Conservation (phyloP, 169 alveolate species). For the Plasmodium cynomolgi region DNA sequence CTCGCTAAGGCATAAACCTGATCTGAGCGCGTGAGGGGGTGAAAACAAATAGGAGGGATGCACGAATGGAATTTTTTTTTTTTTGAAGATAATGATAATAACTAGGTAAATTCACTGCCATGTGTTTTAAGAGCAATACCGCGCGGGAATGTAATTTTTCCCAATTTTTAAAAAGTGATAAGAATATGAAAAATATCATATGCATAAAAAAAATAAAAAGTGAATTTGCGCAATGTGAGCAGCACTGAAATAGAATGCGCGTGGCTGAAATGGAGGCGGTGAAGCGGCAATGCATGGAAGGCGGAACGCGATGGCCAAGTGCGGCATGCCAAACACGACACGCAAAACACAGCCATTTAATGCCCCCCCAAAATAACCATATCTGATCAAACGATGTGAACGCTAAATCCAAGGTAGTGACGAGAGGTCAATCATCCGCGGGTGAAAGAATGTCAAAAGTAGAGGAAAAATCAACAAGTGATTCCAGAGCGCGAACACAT, state of each 20-base stretch:
- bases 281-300: not conserved
- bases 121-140: not conserved
- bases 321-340: not conserved
- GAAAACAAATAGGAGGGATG: not conserved
- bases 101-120: not conserved
- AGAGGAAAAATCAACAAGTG: not conserved
- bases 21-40: not conserved
- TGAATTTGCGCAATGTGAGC: not conserved
- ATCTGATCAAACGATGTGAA: not conserved
- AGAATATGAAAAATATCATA: not conserved
- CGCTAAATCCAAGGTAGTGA: not conserved
- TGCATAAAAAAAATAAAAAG: not conserved
- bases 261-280: not conserved
- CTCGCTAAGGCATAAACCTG: not conserved
- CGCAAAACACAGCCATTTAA: not conserved
- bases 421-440: not conserved
- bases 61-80: not conserved
- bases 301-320: not conserved
- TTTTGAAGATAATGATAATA: not conserved
- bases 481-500: not conserved
- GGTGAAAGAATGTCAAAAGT: not conserved
- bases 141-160: not conserved
- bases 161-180: not conserved
- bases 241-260: not conserved
- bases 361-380: not conserved